A percentile compares a stretch with the other conserved stretches of the same genome.
Conservation (phyloP, 2,329 filamentous ascomycete species). For the Verticillium isaacii region DNA sequence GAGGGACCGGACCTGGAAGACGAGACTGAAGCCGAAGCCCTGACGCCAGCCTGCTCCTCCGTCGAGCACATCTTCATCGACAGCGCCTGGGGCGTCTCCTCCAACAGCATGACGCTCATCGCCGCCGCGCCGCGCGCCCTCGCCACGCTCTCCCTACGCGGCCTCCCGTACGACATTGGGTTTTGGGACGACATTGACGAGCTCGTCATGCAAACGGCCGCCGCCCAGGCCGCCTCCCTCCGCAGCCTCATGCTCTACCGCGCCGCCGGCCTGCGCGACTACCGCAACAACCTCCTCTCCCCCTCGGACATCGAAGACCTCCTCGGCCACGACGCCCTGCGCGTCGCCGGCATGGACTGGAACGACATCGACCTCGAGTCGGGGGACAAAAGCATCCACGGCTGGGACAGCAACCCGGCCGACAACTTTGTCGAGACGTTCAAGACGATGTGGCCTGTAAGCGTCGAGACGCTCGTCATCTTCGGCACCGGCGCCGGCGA, state of each 20-base stretch:
- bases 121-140: constrained; percentile 1
- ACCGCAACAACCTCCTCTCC: not conserved
- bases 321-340: not conserved
- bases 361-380: not conserved
- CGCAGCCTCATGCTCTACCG: constrained; percentile 3
- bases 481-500: not conserved
- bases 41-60: not conserved
- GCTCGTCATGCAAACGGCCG: not conserved
- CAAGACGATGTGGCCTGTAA: not conserved
- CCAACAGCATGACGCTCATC: not conserved
- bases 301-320: not conserved
- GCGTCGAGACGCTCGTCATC: not conserved
- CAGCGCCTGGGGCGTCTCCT: not conserved
- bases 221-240: not conserved
- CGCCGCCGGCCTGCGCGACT: not conserved
- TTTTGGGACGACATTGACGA: not conserved
- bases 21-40: not conserved
- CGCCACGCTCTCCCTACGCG: not conserved
- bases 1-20: not conserved
- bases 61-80: constrained; percentile 1
- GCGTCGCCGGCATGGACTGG: not conserved
- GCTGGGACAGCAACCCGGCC: not conserved
- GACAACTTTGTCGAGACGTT: not conserved
- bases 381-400: not conserved
- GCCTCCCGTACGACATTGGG: not conserved